These are phyloP conservation scores for Fagopyrum homotropicum DNA, from an alignment of 148 eudicot genomes.

Conservation along the genomic window DNA sequence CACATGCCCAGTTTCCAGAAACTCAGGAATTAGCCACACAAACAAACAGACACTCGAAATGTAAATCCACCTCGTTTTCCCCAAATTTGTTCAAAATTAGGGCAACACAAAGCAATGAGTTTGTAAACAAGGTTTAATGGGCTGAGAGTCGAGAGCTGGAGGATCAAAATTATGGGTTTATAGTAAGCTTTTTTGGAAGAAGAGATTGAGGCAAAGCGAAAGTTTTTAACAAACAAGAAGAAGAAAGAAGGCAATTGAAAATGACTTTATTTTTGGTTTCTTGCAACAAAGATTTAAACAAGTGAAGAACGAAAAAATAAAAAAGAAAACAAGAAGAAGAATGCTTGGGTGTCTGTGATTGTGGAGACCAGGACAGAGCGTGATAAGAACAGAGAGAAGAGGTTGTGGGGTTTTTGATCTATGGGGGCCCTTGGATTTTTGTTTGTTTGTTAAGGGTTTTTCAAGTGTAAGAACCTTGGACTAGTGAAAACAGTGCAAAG, in stretches of 20 bases:
- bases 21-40: slow-evolving; percentile 12
- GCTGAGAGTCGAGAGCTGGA: background rate
- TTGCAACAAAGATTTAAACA: background rate
- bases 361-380: slow-evolving; percentile 11
- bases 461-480: slow-evolving; percentile 1
- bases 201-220: background rate
- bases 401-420: background rate
- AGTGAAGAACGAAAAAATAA: background rate
- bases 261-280: background rate
- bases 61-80: background rate
- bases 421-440: slow-evolving; percentile 4
- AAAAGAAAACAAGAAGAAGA: slow-evolving; percentile 3
- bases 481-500: background rate
- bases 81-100: background rate
- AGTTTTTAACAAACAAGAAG: too few relatives aligned
- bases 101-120: background rate
- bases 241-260: background rate
- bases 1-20: slow-evolving; percentile 19
- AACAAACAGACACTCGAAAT: background rate
- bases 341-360: slow-evolving; percentile 24
- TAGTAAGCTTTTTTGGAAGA: background rate
- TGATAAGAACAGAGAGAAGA: slow-evolving; percentile 19
- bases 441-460: background rate
- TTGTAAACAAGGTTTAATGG: background rate
- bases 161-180: slow-evolving; percentile 6